A percentile compares a stretch with the other conserved stretches of the same genome.
Evolutionary conservation across 106 monocot species (phyloP).

Genomic region (Gastrodia elata): DNA sequence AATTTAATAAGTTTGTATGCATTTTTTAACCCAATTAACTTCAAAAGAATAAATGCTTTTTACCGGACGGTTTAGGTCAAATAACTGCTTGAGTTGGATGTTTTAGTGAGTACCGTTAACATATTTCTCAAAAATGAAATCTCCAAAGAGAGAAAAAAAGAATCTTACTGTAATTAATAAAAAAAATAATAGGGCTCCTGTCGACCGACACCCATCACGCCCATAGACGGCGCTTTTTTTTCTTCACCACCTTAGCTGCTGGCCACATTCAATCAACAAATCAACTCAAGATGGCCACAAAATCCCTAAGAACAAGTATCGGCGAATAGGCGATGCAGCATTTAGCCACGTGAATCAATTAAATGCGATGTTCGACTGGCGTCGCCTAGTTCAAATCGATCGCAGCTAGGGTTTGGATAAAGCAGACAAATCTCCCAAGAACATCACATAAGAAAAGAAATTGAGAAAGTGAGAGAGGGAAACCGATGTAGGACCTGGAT

Average conservation of each 20-base stretch:
- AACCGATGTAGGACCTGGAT: constrained; percentile 23
- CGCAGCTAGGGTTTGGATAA: constrained; percentile 1
- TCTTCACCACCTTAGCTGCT: neutral
- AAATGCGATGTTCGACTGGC: neutral
- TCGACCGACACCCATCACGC: neutral
- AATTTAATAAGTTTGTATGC: too few relatives aligned
- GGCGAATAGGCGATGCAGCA: neutral
- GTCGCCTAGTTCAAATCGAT: neutral
- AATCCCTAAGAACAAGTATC: neutral
- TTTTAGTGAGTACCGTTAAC: too few relatives aligned
- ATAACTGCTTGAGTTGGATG: too few relatives aligned
- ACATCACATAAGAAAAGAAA: neutral
- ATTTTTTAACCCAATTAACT: too few relatives aligned
- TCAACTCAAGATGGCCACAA: neutral
- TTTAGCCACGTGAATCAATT: neutral
- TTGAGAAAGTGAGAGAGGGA: neutral
- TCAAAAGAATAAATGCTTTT: too few relatives aligned
- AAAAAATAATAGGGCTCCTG: too few relatives aligned
- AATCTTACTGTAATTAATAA: too few relatives aligned
- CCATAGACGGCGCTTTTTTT: neutral
- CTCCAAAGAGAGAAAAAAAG: too few relatives aligned
- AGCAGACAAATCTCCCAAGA: neutral
- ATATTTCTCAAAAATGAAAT: too few relatives aligned
- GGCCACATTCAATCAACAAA: neutral
- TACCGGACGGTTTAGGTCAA: too few relatives aligned